Evolutionary conservation across 2,329 filamentous ascomycete species (phyloP).

Genomic region (Alternaria ventricosa): DNA sequence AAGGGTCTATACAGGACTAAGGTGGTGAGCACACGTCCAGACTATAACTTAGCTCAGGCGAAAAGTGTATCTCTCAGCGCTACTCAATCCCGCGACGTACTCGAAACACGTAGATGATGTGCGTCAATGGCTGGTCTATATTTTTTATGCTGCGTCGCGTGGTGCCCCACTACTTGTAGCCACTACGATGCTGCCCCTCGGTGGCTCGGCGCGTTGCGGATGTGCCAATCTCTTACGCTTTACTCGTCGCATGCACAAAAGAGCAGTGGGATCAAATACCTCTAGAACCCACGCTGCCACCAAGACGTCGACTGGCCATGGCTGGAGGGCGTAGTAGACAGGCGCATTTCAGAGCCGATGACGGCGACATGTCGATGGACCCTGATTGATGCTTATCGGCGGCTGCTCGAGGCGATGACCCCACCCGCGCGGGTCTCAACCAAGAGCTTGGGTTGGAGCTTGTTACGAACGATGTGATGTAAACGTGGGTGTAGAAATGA

Average conservation of each 20-base stretch:
- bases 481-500: conserved; percentile 11
- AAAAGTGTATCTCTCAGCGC: conserved; percentile 6
- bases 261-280: conserved; percentile 33
- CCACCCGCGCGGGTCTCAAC: conserved; percentile 29
- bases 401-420: conserved; percentile 21
- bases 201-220: conserved; percentile 17
- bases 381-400: conserved; percentile 34
- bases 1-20: conserved; percentile 13
- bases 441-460: conserved; percentile 11
- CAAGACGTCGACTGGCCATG: conserved; percentile 12
- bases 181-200: conserved; percentile 14
- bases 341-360: conserved; percentile 39
- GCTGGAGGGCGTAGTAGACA: conserved; percentile 22
- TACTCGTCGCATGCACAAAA: not conserved
- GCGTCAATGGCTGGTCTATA: conserved; percentile 25
- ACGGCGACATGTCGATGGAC: conserved; percentile 40
- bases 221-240: not conserved
- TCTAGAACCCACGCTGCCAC: conserved; percentile 26
- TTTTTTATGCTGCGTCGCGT: conserved; percentile 35
- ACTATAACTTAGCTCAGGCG: conserved; percentile 13
- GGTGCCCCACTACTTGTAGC: conserved; percentile 34
- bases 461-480: conserved; percentile 5
- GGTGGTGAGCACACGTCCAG: conserved; percentile 23
- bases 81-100: conserved; percentile 21
- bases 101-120: conserved; percentile 15